Conservation (phyloP, 129 eudicot species). For the Arctium lappa region DNA sequence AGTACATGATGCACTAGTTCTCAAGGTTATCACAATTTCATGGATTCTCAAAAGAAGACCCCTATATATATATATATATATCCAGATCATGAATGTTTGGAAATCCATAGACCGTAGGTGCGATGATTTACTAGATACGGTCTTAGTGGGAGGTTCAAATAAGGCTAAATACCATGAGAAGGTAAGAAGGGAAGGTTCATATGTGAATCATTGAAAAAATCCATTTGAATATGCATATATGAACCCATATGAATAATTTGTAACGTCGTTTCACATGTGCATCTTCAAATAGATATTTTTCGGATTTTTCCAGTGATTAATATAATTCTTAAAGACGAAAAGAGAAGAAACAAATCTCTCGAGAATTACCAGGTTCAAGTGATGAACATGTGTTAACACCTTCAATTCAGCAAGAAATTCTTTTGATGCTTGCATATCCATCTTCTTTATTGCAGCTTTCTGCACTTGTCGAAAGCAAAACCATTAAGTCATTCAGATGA, state of each 20-base stretch:
- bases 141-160: background rate
- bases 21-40: too few species aligned
- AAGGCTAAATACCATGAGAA: background rate
- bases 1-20: too few species aligned
- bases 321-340: background rate
- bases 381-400: conserved; percentile 86
- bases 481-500: background rate
- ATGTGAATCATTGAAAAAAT: background rate
- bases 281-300: background rate
- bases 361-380: conserved; percentile 70
- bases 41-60: too few species aligned
- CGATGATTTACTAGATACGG: background rate
- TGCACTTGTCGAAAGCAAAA: conserved; percentile 22
- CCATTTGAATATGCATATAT: background rate
- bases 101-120: too few species aligned
- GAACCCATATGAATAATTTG: background rate
- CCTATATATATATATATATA: too few species aligned
- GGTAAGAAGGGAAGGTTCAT: background rate
- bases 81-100: too few species aligned
- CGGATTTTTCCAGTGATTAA: background rate
- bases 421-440: conserved; percentile 87
- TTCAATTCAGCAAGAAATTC: conserved; percentile 84
- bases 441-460: conserved; percentile 91
- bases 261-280: background rate
- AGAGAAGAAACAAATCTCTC: background rate